phyloP scores from a whole-genome alignment of 2,329 filamentous ascomycete species.

The Parascedosporium putredinis region DNA sequence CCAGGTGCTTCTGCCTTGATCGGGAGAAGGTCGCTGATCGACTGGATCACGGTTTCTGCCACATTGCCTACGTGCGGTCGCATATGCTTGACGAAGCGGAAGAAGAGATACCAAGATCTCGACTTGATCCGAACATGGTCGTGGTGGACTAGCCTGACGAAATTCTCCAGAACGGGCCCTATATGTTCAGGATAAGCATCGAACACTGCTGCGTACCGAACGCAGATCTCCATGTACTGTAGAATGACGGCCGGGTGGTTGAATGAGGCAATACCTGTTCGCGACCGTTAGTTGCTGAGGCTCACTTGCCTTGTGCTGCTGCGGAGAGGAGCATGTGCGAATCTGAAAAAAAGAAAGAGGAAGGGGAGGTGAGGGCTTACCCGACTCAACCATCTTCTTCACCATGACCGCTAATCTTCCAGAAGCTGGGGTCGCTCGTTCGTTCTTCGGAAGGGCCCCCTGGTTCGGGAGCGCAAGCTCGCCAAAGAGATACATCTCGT shows the following conservation, averaged over 20 bases:
- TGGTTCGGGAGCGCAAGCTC: constrained; percentile 85
- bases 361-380: no score
- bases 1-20: constrained; percentile 84
- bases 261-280: constrained; percentile 78
- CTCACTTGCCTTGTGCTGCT: no score
- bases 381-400: constrained; percentile 86
- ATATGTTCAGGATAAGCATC: constrained; percentile 75
- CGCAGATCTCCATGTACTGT: constrained; percentile 98
- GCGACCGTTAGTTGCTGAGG: no score
- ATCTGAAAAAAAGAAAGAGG: no score
- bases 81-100: constrained; percentile 82
- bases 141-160: constrained; percentile 83
- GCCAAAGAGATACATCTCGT: constrained; percentile 94
- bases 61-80: constrained; percentile 77
- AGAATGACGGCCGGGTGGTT: constrained; percentile 85
- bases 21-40: constrained; percentile 74
- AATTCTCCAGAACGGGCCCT: constrained; percentile 78
- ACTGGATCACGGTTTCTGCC: constrained; percentile 82
- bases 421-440: constrained; percentile 67
- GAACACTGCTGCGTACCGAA: constrained; percentile 87
- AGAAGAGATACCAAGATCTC: constrained; percentile 94
- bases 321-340: no score
- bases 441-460: constrained; percentile 75
- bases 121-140: constrained; percentile 77
- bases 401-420: constrained; percentile 86